A percentile compares a stretch with the other conserved stretches of the same genome.
phyloP scores from a whole-genome alignment of 305 asterid genomes.

The Andrographis paniculata region DNA sequence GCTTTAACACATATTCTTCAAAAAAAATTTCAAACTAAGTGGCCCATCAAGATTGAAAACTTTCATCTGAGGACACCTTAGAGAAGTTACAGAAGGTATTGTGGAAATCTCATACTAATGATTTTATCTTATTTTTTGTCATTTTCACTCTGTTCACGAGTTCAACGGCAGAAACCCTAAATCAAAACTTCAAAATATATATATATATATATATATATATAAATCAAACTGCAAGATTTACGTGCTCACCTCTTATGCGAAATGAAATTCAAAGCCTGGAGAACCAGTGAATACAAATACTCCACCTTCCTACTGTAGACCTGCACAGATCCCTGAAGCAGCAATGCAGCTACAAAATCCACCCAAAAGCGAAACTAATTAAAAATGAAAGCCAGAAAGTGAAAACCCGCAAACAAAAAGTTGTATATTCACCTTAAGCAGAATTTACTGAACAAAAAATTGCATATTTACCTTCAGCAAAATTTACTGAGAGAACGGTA shows the following conservation, averaged over 20 bases:
- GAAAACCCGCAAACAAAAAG: neutral
- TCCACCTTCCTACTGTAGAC: conserved; percentile 96
- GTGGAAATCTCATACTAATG: no score
- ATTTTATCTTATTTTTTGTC: no score
- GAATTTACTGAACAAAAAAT: no score
- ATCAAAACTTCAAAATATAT: neutral
- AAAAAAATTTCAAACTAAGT: no score
- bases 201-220: no score
- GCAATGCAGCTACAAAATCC: conserved; percentile 76
- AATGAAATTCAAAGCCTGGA: conserved; percentile 85
- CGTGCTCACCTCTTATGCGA: conserved; percentile 69
- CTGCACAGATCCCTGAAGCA: conserved; percentile 97
- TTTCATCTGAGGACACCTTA: no score
- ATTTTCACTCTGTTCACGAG: no score
- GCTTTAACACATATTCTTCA: no score
- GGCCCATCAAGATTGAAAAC: no score
- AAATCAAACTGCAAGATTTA: neutral
- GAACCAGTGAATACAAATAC: conserved; percentile 78
- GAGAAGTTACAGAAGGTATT: no score
- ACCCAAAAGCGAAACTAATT: conserved; percentile 16
- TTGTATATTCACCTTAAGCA: neutral
- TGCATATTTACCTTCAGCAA: conserved; percentile 86
- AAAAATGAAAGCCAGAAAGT: neutral
- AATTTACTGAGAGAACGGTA: conserved; percentile 50
- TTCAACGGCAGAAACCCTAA: neutral